These are phyloP conservation scores for Laburnicola sp. DNA, from an alignment of 2,329 filamentous ascomycete species.

Conservation along the genomic window DNA sequence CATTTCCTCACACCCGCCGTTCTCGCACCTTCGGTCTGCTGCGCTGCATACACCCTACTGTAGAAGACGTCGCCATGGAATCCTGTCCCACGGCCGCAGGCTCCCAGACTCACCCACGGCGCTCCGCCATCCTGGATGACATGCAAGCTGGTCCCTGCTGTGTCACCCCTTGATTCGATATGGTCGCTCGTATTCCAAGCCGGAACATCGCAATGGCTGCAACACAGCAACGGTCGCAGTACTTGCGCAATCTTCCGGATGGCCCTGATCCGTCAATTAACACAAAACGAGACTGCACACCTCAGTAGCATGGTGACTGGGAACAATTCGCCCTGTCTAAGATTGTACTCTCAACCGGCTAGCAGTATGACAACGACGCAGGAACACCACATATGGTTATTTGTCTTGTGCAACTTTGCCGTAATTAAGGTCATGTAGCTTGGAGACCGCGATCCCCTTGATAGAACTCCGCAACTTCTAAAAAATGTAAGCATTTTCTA, in stretches of 20 bases:
- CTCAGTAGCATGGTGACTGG: not conserved
- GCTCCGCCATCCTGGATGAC: conserved; percentile 27
- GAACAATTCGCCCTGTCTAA: not conserved
- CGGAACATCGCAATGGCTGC: not conserved
- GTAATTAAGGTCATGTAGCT: not conserved
- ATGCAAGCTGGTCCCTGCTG: conserved; percentile 21
- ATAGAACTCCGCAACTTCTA: too few relatives aligned
- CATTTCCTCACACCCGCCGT: not conserved
- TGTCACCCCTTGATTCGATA: conserved; percentile 22
- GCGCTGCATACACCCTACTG: conserved; percentile 2
- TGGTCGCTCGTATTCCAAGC: conserved; percentile 9
- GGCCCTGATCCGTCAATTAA: not conserved
- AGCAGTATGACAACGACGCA: not conserved
- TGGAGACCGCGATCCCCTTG: not conserved
- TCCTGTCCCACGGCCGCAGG: conserved; percentile 16
- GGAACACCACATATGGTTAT: not conserved
- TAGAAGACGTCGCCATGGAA: conserved; percentile 7
- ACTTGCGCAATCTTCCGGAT: too few relatives aligned
- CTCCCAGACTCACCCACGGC: conserved; percentile 11
- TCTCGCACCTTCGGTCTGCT: not conserved
- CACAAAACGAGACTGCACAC: not conserved
- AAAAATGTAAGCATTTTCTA: too few relatives aligned
- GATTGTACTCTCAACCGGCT: not conserved
- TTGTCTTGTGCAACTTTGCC: not conserved
- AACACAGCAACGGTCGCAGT: not conserved